These are phyloP conservation scores for Forsythia suspensa DNA, from an alignment of 257 asterid genomes.

Conservation along the genomic window DNA sequence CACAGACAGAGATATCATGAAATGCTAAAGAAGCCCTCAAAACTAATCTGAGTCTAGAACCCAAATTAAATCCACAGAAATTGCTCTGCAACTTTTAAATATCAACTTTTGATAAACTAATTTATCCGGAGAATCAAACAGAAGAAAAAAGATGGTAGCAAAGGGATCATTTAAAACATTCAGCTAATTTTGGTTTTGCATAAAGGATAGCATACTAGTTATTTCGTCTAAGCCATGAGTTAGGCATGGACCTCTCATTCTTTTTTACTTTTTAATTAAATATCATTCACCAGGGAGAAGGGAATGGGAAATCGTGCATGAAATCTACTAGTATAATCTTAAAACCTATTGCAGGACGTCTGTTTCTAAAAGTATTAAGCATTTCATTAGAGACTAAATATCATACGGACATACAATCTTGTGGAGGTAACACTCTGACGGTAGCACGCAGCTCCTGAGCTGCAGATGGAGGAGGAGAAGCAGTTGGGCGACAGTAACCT, in stretches of 20 bases:
- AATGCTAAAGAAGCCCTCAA: neutral
- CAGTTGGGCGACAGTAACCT: slow-evolving; percentile 92
- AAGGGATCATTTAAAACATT: neutral
- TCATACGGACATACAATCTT: slow-evolving; percentile 65
- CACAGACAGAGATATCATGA: neutral
- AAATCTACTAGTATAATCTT: neutral
- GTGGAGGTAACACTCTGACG: slow-evolving; percentile 88
- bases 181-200: neutral
- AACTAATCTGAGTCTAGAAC: neutral
- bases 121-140: neutral
- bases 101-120: neutral
- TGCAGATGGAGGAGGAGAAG: slow-evolving; percentile 90
- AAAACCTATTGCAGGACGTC: slow-evolving; percentile 3
- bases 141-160: neutral
- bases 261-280: neutral
- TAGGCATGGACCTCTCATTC: neutral
- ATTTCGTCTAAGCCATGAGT: neutral
- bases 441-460: slow-evolving; percentile 86
- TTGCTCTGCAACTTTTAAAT: slow-evolving; percentile 9
- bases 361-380: slow-evolving; percentile 10
- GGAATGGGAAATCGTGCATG: slow-evolving; percentile 4
- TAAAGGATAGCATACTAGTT: neutral
- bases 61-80: slow-evolving; percentile 11
- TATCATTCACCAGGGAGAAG: neutral
- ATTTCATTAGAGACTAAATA: slow-evolving; percentile 17